phyloP scores from a whole-genome alignment of 2,329 filamentous ascomycete species.

The Magnaporthiopsis rhizophila region DNA sequence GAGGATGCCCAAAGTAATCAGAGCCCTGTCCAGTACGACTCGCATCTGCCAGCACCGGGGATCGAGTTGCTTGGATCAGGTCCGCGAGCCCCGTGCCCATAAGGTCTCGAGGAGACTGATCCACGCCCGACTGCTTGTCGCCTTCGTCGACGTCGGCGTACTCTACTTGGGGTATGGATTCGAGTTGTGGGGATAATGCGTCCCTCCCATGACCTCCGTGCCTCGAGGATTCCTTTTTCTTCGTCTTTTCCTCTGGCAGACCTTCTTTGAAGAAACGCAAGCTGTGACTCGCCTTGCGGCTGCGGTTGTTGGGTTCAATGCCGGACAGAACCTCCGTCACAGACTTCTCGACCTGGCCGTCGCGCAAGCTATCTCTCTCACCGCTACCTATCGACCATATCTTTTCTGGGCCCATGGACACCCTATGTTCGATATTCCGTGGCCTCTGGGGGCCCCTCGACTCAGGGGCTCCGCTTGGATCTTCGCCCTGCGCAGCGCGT shows the following conservation, averaged over 20 bases:
- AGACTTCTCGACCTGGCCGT: conserved; percentile 57
- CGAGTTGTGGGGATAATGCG: conserved; percentile 1
- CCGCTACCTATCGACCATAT: conserved; percentile 55
- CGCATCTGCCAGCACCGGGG: neutral
- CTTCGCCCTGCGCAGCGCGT: conserved; percentile 4
- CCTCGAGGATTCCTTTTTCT: conserved; percentile 39
- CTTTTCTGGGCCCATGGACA: conserved; percentile 44
- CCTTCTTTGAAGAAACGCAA: conserved; percentile 61
- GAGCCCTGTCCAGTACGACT: neutral
- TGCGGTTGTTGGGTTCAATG: conserved; percentile 54
- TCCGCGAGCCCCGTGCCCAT: neutral
- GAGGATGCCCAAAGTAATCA: conserved; percentile 7
- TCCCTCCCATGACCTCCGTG: conserved; percentile 11
- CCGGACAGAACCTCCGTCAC: conserved; percentile 54
- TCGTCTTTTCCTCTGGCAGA: conserved; percentile 49
- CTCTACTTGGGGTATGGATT: conserved; percentile 1
- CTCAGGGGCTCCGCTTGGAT: conserved; percentile 16
- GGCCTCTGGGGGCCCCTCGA: conserved; percentile 22
- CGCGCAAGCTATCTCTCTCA: conserved; percentile 36
- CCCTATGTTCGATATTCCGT: conserved; percentile 33
- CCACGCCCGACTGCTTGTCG: conserved; percentile 1
- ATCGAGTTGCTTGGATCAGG: neutral
- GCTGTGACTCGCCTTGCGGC: conserved; percentile 60
- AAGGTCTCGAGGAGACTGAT: conserved; percentile 8
- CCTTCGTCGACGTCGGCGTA: conserved; percentile 2